phyloP scores from a whole-genome alignment of 805 yeast genomes.

The Blastobotrys terrestris region DNA sequence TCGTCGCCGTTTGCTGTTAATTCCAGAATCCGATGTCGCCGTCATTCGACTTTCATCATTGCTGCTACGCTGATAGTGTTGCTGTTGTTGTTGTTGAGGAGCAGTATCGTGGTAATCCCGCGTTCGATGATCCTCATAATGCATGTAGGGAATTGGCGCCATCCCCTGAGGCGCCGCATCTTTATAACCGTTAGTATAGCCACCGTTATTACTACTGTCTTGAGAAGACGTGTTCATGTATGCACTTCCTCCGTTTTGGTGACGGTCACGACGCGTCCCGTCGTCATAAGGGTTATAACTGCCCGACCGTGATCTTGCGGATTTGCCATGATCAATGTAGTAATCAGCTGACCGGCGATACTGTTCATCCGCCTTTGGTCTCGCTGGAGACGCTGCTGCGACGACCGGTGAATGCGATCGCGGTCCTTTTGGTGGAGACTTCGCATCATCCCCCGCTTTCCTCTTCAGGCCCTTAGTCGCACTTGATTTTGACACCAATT shows the following conservation, averaged over 20 bases:
- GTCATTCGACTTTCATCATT: no score
- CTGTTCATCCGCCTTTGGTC: background rate
- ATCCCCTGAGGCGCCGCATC: background rate
- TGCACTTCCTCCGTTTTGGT: no score
- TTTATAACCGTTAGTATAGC: no score
- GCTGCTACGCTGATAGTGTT: background rate
- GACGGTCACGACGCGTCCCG: background rate
- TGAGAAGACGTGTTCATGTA: no score
- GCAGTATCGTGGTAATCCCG: no score
- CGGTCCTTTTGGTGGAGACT: no score
- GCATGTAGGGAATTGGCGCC: background rate
- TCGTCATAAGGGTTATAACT: background rate
- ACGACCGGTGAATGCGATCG: no score
- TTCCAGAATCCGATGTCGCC: background rate
- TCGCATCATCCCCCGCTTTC: no score
- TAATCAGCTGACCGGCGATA: background rate
- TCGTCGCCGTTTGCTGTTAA: background rate
- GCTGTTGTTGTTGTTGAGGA: background rate
- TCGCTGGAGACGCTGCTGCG: background rate
- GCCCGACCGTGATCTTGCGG: background rate
- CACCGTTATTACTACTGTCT: background rate
- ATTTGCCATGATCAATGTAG: background rate
- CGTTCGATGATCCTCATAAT: background rate
- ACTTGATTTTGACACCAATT: background rate
- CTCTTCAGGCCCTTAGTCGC: no score